These are phyloP conservation scores for Lasiodiplodia hormozganensis DNA, from an alignment of 2,329 filamentous ascomycete species.

Conservation along the genomic window DNA sequence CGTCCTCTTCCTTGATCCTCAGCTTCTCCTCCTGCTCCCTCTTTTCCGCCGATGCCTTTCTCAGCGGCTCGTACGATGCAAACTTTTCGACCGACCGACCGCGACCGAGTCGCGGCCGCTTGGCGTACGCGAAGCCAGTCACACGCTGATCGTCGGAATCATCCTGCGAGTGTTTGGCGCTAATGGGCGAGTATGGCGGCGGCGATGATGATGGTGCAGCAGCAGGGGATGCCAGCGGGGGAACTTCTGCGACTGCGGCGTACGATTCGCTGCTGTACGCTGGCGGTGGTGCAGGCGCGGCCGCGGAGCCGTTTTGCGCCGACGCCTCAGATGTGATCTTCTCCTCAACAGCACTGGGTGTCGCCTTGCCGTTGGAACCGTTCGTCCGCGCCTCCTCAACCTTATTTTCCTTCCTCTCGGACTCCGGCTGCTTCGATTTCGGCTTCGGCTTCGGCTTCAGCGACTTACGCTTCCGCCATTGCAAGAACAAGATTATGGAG, in stretches of 20 bases:
- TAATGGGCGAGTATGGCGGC: not conserved
- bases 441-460: constrained; percentile 22
- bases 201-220: not conserved
- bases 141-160: not conserved
- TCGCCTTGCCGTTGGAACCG: constrained; percentile 7
- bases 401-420: not conserved
- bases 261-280: constrained; percentile 4
- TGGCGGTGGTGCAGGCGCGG: constrained; percentile 11
- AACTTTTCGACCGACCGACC: constrained; percentile 22
- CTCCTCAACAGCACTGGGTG: not conserved
- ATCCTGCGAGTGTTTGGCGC: constrained; percentile 7
- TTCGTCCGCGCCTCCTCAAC: not conserved
- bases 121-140: constrained; percentile 10
- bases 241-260: not conserved
- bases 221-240: not conserved
- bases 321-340: constrained; percentile 17
- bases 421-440: not conserved
- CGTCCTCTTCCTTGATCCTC: constrained; percentile 21
- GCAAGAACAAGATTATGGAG: constrained; percentile 28
- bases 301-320: constrained; percentile 20
- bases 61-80: constrained; percentile 17
- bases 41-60: constrained; percentile 16
- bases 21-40: constrained; percentile 7
- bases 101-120: constrained; percentile 20
- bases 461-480: constrained; percentile 29